A percentile compares a stretch with the other conserved stretches of the same genome.
These are phyloP conservation scores for Diaporthe sp. DNA, from an alignment of 2,329 filamentous ascomycete genomes.

Conservation along the genomic window DNA sequence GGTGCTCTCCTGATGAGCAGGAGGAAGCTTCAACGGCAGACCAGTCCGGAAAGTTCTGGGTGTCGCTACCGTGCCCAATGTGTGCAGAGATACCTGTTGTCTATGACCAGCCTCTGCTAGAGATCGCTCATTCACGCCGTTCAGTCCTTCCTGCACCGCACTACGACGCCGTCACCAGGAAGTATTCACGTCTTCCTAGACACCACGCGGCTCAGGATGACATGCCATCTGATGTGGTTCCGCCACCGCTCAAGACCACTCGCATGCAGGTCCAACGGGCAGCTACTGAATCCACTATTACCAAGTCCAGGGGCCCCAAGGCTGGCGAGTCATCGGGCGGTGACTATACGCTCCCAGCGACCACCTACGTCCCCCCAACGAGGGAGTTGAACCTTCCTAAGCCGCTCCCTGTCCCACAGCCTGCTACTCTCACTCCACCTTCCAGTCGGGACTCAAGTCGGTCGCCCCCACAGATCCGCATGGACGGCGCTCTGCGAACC, in stretches of 20 bases:
- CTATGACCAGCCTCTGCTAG: conserved; percentile 41
- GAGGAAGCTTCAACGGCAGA: conserved; percentile 35
- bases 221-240: conserved; percentile 23
- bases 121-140: conserved; percentile 41
- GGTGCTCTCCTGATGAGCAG: conserved; percentile 40
- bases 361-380: conserved; percentile 36
- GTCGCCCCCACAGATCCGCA: conserved; percentile 37
- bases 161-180: conserved; percentile 39
- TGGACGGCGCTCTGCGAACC: conserved; percentile 37
- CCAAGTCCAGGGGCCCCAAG: conserved; percentile 6
- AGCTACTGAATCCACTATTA: conserved; percentile 36
- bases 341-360: conserved; percentile 39
- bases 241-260: conserved; percentile 32
- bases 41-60: conserved; percentile 31
- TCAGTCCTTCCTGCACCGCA: conserved; percentile 40
- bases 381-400: conserved; percentile 32
- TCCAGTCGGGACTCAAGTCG: conserved; percentile 39
- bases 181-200: conserved; percentile 35
- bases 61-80: conserved; percentile 38
- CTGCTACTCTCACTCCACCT: conserved; percentile 37
- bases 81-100: conserved; percentile 38
- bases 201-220: conserved; percentile 32
- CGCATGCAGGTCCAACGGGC: conserved; percentile 36
- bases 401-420: conserved; percentile 36
- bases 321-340: background rate